These are phyloP conservation scores for Isoetes engelmannii DNA, from an alignment of 83 land plant genomes.

Conservation along the genomic window DNA sequence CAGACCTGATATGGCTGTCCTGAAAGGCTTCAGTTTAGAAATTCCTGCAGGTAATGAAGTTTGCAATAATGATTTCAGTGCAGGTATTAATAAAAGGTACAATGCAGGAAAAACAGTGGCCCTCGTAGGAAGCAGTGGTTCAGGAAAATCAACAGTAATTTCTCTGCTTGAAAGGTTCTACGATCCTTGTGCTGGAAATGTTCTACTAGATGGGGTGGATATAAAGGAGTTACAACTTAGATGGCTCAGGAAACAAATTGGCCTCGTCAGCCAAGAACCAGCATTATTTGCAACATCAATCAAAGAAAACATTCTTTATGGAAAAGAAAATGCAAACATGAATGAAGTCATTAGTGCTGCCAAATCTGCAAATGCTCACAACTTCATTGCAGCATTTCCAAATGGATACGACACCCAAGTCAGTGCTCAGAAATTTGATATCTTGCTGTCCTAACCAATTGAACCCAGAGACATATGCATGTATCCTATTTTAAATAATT, in stretches of 20 bases:
- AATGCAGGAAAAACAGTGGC: slow-evolving; percentile 10
- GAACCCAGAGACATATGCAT: not conserved
- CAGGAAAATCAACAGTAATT: slow-evolving; percentile 21
- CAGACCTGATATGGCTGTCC: slow-evolving; percentile 38
- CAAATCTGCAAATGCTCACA: slow-evolving; percentile 19
- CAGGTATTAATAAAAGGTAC: no score
- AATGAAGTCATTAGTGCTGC: slow-evolving; percentile 15
- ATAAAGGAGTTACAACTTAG: slow-evolving; percentile 17
- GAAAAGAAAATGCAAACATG: slow-evolving; percentile 15
- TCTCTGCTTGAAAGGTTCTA: slow-evolving; percentile 21
- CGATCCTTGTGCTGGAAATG: slow-evolving; percentile 17
- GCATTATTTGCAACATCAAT: slow-evolving; percentile 22
- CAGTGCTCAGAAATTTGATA: not conserved
- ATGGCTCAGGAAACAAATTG: slow-evolving; percentile 18
- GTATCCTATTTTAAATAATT: not conserved
- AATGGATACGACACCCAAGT: slow-evolving; percentile 24
- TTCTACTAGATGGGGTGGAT: slow-evolving; percentile 18
- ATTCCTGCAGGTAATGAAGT: slow-evolving; percentile 42
- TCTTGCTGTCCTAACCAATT: not conserved
- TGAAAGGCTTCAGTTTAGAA: slow-evolving; percentile 36
- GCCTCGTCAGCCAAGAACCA: not conserved
- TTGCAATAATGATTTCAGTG: no score
- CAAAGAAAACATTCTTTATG: not conserved
- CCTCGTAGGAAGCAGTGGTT: slow-evolving; percentile 10
- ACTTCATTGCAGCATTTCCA: slow-evolving; percentile 14